Evolutionary conservation across 495 filamentous ascomycete genomes (phyloP), one percentile per base, ranked within the genome.

Genomic region (Clavariopsis aquatica): DNA sequence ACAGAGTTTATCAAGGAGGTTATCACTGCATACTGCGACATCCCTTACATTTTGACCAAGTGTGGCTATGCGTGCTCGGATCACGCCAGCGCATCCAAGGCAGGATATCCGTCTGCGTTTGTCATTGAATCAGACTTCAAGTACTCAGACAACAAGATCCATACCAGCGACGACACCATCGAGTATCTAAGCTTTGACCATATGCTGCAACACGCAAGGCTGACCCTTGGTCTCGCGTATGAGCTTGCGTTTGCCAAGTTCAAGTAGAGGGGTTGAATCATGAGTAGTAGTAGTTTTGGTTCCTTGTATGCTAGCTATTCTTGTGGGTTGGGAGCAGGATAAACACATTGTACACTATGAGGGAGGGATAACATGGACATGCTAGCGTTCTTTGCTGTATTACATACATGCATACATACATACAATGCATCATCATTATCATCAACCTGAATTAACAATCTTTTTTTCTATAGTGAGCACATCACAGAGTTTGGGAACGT

Each of bases 51-150:
- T 51, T 84, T 93, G 73, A 97, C 93, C 24, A 90, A 93, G 78
- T 99, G 94, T 75, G 95, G 95, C 26, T 98, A 98, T 71, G 94
- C 95, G 23, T 98, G 94, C 81, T 94, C 90, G 3, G 94, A 98
- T 73, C 95, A 99, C 72, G 94, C 94, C 13, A 93, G 88, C n/a
- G 95, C 94, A 23, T 92, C 88, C 69, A 94, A 96, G 78, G 93
- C 92, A 49, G 94, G 94, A 23, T 99, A 98, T 70, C 91, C 94
- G 0, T 90, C 90, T 0, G 92, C 94, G 23, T 97, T 98, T 71
- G 95, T 97, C 13, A 97, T 96, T 61, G 94, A 99, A 76, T 90
- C 88, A 23, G 85, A 88, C 26, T 95, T 96, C 69, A 84, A 88
- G 75, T 84, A 94, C 70, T 89, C 84, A 27, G 89, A 96, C 74